Base-by-base conservation (phyloP, 345 rosid species). In the Microthlaspi erraticum region DNA sequence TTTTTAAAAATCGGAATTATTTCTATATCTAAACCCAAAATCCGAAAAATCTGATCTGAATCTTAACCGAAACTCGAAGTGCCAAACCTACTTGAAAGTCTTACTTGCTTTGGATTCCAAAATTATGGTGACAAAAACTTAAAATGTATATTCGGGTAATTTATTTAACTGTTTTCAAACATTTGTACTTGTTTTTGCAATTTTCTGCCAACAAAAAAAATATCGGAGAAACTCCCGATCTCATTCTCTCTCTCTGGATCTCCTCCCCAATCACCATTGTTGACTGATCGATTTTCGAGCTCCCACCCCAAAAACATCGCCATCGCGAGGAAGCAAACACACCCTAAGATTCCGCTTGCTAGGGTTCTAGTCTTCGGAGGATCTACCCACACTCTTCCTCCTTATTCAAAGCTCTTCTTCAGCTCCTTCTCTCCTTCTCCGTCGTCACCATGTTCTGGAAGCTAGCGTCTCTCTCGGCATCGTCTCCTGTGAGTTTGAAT, bases 361-460 rank as follows among this genome's bases (percentile, higher is more conserved):
- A 41, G 23, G 29, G 44, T 70, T 59, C 59, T 80, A 68, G 78
- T 82, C 75, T 18, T 68, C 72, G 29, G 81, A 55, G 77, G 88
- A 87, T 86, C 94, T 71, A 52, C 56, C 19, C 74, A 10, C 45
- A 26, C n/a, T 5, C 5, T 10, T 7, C 13, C 11, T 37, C 41
- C 13, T 34, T 6, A 1, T 42, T 11, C 56, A 29, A 53, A 59
- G 64, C 49, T 66, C 10, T 41, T 4, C 10, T 41, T 5, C 29
- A 17, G 6, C 51, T 20, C 7, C 50, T 3, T 48, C 53, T n/a
- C 29, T 64, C 37, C 33, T 42, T 26, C 41, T 7, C 59, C 60
- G 36, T 41, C 60, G 36, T 41, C 80, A 7, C 57, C 74, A 94
- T 94, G 99, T 94, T 94, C 54, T 94, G 99, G 97, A 94, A 91